Evolutionary conservation across 495 filamentous ascomycete genomes (phyloP).

Genomic region (Penicillium tannophilum): DNA sequence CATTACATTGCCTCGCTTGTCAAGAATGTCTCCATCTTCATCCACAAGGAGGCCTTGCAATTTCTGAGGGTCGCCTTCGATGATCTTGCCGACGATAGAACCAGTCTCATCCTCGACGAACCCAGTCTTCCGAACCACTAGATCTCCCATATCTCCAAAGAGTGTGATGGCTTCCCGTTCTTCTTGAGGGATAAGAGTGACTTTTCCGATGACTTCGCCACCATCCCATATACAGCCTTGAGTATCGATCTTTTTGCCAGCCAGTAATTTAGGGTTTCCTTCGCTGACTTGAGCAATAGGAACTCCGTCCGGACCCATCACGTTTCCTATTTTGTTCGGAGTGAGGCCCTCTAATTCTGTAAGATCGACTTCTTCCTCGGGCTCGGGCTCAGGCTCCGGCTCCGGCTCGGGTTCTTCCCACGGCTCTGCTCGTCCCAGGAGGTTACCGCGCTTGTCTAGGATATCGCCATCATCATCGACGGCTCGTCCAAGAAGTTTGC

Average conservation of each 20-base stretch:
- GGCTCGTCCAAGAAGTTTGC: constrained; percentile 53
- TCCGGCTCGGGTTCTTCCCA: constrained; percentile 34
- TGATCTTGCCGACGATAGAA: constrained; percentile 65
- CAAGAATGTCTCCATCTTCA: constrained; percentile 73
- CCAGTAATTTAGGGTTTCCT: neutral
- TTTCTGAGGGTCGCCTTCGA: constrained; percentile 68
- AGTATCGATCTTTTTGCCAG: neutral
- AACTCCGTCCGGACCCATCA: neutral
- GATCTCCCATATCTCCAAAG: neutral
- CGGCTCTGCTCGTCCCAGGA: constrained; percentile 56
- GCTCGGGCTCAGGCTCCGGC: neutral
- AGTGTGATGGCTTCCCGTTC: neutral
- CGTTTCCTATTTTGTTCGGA: neutral
- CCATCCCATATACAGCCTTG: neutral
- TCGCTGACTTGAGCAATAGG: neutral
- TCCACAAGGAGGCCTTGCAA: constrained; percentile 70
- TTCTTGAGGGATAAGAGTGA: neutral
- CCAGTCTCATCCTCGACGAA: constrained; percentile 60
- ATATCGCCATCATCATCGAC: constrained; percentile 62
- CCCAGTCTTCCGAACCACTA: neutral
- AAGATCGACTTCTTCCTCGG: neutral
- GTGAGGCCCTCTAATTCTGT: neutral
- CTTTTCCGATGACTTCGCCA: neutral
- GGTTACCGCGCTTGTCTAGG: constrained; percentile 56
- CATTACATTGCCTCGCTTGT: constrained; percentile 70